phyloP scores from a whole-genome alignment of 768 basidiomycete genomes.

The Coprinellus aureogranulatus region DNA sequence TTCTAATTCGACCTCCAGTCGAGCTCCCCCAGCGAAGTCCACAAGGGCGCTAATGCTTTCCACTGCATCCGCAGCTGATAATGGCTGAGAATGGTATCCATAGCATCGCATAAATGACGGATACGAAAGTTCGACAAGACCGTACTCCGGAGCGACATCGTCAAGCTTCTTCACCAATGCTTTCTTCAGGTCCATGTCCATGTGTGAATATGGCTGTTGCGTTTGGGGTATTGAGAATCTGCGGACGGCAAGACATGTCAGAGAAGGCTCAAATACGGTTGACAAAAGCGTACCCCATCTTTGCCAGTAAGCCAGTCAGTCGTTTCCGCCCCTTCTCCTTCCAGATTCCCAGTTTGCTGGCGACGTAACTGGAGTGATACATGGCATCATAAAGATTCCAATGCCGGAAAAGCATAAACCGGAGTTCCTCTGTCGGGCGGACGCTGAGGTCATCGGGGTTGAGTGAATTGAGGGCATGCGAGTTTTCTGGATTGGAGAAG shows the following conservation, averaged over 20 bases:
- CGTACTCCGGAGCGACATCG: constrained; percentile 90
- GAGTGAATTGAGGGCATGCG: constrained; percentile 42
- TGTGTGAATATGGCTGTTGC: constrained; percentile 89
- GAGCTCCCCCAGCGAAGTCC: constrained; percentile 88
- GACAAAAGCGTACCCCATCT: constrained; percentile 87
- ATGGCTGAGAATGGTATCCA: constrained; percentile 83
- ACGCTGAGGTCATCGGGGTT: constrained; percentile 84
- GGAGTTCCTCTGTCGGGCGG: constrained; percentile 80
- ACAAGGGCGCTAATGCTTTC: constrained; percentile 85
- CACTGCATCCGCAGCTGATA: constrained; percentile 91
- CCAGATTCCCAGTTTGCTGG: constrained; percentile 94
- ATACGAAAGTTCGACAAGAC: constrained; percentile 88
- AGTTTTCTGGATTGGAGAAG: constrained; percentile 34
- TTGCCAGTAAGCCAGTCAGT: constrained; percentile 88
- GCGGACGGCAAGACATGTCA: not conserved
- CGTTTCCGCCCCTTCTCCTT: constrained; percentile 89
- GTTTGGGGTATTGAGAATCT: constrained; percentile 95
- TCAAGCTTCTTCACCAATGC: constrained; percentile 78
- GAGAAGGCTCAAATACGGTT: not conserved
- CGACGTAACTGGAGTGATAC: constrained; percentile 96
- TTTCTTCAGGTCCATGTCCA: constrained; percentile 93
- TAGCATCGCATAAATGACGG: constrained; percentile 91
- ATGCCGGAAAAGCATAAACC: constrained; percentile 93
- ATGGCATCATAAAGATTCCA: constrained; percentile 99
- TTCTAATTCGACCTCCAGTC: constrained; percentile 86